Evolutionary conservation across 345 rosid species (phyloP).

Genomic region (Populus alba): DNA sequence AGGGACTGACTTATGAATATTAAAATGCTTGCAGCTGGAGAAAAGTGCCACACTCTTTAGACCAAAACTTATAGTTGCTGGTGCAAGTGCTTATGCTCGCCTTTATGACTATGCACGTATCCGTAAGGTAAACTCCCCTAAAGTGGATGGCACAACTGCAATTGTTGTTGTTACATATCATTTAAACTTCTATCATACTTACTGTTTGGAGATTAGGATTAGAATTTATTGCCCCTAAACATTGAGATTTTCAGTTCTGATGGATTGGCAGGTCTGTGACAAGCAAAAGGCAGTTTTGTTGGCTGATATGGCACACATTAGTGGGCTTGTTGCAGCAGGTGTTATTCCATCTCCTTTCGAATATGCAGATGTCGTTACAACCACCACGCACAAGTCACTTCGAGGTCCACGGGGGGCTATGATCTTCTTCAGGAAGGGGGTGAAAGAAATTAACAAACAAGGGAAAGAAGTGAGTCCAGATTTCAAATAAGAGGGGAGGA

Average conservation of each 20-base stretch:
- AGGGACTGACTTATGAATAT: slow-evolving; percentile 13
- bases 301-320: slow-evolving; percentile 97
- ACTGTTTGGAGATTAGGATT: not conserved
- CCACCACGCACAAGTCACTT: slow-evolving; percentile 96
- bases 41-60: slow-evolving; percentile 80
- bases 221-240: not conserved
- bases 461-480: slow-evolving; percentile 71
- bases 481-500: not conserved
- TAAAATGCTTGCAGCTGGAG: slow-evolving; percentile 57
- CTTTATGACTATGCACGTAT: slow-evolving; percentile 89
- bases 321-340: slow-evolving; percentile 94
- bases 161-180: no score
- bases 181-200: no score
- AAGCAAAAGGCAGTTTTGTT: slow-evolving; percentile 84
- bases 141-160: not conserved
- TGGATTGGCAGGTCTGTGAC: slow-evolving; percentile 74
- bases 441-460: slow-evolving; percentile 79
- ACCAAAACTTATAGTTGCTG: slow-evolving; percentile 94
- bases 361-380: slow-evolving; percentile 91
- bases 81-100: slow-evolving; percentile 98
- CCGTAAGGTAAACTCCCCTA: slow-evolving; percentile 57
- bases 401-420: slow-evolving; percentile 99
- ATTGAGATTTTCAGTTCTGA: slow-evolving; percentile 9
- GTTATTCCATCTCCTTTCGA: slow-evolving; percentile 96
- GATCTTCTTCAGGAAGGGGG: slow-evolving; percentile 94